These are phyloP conservation scores for Bocquillonia castaneifolia DNA, from an alignment of 441 rosid species.

Conservation along the genomic window DNA sequence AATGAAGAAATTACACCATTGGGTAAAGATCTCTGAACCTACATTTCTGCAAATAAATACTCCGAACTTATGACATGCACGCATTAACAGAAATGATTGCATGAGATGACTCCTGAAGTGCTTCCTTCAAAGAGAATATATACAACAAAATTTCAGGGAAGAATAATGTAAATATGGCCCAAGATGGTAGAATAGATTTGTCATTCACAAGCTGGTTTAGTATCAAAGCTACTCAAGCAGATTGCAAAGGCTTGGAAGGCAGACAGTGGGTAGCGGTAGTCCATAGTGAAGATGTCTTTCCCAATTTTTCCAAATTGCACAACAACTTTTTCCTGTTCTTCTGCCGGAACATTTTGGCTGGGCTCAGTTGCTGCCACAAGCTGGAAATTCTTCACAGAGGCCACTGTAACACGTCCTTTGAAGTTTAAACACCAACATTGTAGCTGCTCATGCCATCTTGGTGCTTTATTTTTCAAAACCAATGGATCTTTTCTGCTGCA, in stretches of 20 bases:
- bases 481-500: slow-evolving; percentile 35
- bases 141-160: slow-evolving; percentile 35
- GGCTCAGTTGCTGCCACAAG: slow-evolving; percentile 68
- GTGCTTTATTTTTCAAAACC: slow-evolving; percentile 76
- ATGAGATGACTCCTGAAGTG: slow-evolving; percentile 21
- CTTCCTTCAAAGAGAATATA: slow-evolving; percentile 31
- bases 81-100: slow-evolving; percentile 12
- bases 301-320: slow-evolving; percentile 95
- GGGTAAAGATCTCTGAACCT: background rate
- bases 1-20: slow-evolving; percentile 21
- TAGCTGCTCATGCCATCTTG: slow-evolving; percentile 95
- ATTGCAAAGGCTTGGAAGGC: slow-evolving; percentile 94
- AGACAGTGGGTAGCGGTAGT: slow-evolving; percentile 85
- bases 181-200: slow-evolving; percentile 25
- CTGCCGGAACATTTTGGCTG: slow-evolving; percentile 41
- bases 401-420: slow-evolving; percentile 86
- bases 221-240: slow-evolving; percentile 91
- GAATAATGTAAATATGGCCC: slow-evolving; percentile 20
- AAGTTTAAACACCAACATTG: slow-evolving; percentile 96
- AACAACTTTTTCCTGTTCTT: slow-evolving; percentile 78
- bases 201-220: slow-evolving; percentile 92
- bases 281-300: slow-evolving; percentile 93
- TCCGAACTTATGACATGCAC: slow-evolving; percentile 22
- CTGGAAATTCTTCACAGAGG: slow-evolving; percentile 95
- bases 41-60: slow-evolving; percentile 23